Evolutionary conservation across 352 stramenopile species (phyloP).

Genomic region (Pythium aristosporum): DNA sequence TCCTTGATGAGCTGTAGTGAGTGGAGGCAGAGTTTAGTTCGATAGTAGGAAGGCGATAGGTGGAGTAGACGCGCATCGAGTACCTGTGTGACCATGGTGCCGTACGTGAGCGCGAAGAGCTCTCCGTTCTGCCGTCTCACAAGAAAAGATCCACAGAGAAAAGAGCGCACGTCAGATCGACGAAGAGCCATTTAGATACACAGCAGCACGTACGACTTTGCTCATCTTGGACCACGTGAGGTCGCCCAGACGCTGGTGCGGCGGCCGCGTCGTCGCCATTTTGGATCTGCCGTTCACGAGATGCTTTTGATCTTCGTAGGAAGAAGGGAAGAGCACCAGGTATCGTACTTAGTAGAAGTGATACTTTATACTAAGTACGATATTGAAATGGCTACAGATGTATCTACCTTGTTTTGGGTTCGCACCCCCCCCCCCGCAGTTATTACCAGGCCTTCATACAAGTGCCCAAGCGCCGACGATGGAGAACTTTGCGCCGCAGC

Average conservation of each 20-base stretch:
- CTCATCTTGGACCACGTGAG: conserved; percentile 92
- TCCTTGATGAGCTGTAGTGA: conserved; percentile 90
- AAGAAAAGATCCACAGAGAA: neutral
- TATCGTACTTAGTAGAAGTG: conserved; percentile 12
- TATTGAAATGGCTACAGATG: neutral
- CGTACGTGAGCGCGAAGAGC: conserved; percentile 98
- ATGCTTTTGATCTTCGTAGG: neutral
- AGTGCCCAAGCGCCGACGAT: conserved; percentile 27
- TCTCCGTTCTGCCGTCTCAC: conserved; percentile 87
- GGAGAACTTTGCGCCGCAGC: conserved; percentile 57
- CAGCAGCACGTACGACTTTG: conserved; percentile 80
- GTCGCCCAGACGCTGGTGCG: conserved; percentile 71
- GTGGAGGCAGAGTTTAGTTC: neutral
- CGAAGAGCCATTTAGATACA: neutral
- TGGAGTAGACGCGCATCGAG: neutral
- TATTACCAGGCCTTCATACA: no score
- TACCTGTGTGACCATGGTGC: conserved; percentile 93
- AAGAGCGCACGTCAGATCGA: neutral
- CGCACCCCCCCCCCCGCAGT: neutral
- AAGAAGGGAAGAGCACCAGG: neutral
- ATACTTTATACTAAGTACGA: conserved; percentile 6
- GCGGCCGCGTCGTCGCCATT: conserved; percentile 59
- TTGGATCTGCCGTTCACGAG: neutral
- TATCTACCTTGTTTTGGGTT: conserved; percentile 4
- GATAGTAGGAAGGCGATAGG: neutral